Conservation (phyloP, 1,139 yeast species). For the Suhomyces atakaporum region DNA sequence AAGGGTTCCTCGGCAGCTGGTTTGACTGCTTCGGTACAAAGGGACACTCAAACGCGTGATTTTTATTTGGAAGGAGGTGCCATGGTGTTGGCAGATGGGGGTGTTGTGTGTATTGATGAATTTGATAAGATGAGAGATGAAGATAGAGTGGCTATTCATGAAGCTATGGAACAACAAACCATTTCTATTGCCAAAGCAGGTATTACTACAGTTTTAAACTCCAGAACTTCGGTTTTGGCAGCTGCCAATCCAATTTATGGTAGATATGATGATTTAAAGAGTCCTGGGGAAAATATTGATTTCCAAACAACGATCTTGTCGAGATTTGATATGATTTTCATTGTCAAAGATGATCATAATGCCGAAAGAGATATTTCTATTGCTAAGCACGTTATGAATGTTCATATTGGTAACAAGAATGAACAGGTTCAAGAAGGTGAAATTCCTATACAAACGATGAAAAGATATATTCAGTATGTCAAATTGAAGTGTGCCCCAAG, state of each 20-base stretch:
- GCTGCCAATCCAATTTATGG: constrained; percentile 99
- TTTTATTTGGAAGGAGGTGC: constrained; percentile 99
- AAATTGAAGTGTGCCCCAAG: constrained; percentile 91
- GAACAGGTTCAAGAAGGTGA: constrained; percentile 72
- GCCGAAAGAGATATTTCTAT: constrained; percentile 82
- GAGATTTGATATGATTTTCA: constrained; percentile 97
- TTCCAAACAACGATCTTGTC: constrained; percentile 96
- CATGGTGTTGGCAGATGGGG: constrained; percentile 98
- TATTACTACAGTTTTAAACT: constrained; percentile 91
- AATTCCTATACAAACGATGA: constrained; percentile 88
- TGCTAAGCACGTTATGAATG: constrained; percentile 93
- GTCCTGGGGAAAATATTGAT: constrained; percentile 97
- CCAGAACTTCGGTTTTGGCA: constrained; percentile 94
- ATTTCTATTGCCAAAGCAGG: constrained; percentile 99
- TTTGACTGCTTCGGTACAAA: constrained; percentile 94
- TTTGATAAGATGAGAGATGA: constrained; percentile 99
- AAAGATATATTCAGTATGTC: constrained; percentile 88
- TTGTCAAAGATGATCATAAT: constrained; percentile 93
- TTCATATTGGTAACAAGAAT: constrained; percentile 73
- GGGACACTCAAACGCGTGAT: constrained; percentile 85
- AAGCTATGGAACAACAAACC: constrained; percentile 99
- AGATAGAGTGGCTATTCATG: constrained; percentile 98
- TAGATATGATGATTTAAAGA: constrained; percentile 90
- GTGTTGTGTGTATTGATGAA: constrained; percentile 98
- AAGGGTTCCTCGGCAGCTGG: constrained; percentile 99